Conservation (phyloP, 352 stramenopile genomes). For the Peronospora tabacina region DNA sequence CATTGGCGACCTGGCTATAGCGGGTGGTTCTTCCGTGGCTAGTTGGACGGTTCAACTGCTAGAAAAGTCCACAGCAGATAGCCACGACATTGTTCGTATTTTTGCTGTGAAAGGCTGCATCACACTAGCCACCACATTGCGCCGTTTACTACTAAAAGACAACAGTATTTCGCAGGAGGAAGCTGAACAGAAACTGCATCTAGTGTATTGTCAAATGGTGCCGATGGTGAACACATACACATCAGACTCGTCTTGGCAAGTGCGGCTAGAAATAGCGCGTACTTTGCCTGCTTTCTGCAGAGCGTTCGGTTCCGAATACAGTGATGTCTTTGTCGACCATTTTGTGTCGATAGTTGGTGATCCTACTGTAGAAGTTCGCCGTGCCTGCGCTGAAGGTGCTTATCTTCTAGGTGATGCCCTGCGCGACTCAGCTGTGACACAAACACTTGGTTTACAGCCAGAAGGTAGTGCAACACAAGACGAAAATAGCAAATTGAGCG, state of each 20-base stretch:
- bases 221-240: conserved; percentile 85
- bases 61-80: conserved; percentile 76
- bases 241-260: conserved; percentile 82
- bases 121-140: conserved; percentile 53
- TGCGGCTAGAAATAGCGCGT: conserved; percentile 62
- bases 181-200: conserved; percentile 39
- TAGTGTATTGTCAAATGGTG: conserved; percentile 77
- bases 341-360: conserved; percentile 79
- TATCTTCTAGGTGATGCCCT: conserved; percentile 61
- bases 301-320: conserved; percentile 73
- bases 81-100: conserved; percentile 82
- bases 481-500: conserved; percentile 6
- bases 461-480: conserved; percentile 8
- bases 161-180: conserved; percentile 17
- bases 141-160: conserved; percentile 44
- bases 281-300: conserved; percentile 63
- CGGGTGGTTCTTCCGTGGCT: conserved; percentile 41
- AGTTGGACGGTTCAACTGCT: conserved; percentile 70
- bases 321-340: conserved; percentile 76
- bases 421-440: conserved; percentile 37
- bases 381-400: conserved; percentile 55
- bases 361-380: conserved; percentile 78
- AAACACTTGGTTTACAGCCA: conserved; percentile 12
- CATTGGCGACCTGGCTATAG: conserved; percentile 67
- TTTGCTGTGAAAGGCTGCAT: conserved; percentile 83